These are phyloP conservation scores for Phytopythium litorale DNA, from an alignment of 352 stramenopile genomes.

Conservation along the genomic window DNA sequence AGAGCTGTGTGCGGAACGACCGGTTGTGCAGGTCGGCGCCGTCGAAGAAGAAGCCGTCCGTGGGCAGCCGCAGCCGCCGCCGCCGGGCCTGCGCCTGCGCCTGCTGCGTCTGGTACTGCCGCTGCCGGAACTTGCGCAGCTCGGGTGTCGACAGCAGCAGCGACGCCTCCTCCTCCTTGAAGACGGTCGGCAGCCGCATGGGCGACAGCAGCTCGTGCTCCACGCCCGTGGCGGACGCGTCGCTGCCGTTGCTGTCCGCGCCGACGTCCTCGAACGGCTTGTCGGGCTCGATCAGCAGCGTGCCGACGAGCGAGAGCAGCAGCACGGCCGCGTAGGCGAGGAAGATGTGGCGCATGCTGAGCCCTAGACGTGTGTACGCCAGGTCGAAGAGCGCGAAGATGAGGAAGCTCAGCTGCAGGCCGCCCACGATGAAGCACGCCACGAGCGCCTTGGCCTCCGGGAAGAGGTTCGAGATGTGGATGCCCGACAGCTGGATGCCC, in stretches of 20 bases:
- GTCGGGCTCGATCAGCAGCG: slow-evolving; percentile 53
- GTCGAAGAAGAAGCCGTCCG: slow-evolving; percentile 32
- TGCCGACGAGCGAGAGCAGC: slow-evolving; percentile 46
- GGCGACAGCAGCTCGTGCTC: slow-evolving; percentile 51
- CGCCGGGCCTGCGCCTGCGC: slow-evolving; percentile 6
- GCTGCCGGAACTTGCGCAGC: slow-evolving; percentile 29
- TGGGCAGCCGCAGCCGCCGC: slow-evolving; percentile 15
- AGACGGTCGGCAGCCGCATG: slow-evolving; percentile 51
- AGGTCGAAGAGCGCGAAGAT: slow-evolving; percentile 65
- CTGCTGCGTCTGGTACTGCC: slow-evolving; percentile 10
- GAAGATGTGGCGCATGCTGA: slow-evolving; percentile 50
- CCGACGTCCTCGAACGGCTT: slow-evolving; percentile 30
- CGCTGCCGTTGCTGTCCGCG: background rate
- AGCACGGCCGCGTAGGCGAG: slow-evolving; percentile 41
- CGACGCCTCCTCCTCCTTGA: slow-evolving; percentile 49
- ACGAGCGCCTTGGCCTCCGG: slow-evolving; percentile 59
- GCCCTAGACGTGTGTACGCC: slow-evolving; percentile 32
- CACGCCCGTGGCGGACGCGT: background rate
- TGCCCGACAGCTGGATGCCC: slow-evolving; percentile 59
- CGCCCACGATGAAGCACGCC: slow-evolving; percentile 67
- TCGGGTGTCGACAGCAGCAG: slow-evolving; percentile 49
- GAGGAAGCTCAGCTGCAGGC: slow-evolving; percentile 68
- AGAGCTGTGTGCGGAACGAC: slow-evolving; percentile 62
- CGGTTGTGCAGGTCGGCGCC: slow-evolving; percentile 36
- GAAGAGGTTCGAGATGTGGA: slow-evolving; percentile 78